A percentile compares a stretch with the other conserved stretches of the same genome.
Conservation (phyloP, 1,284 basidiomycete species). For the Cystobasidium sp. region DNA sequence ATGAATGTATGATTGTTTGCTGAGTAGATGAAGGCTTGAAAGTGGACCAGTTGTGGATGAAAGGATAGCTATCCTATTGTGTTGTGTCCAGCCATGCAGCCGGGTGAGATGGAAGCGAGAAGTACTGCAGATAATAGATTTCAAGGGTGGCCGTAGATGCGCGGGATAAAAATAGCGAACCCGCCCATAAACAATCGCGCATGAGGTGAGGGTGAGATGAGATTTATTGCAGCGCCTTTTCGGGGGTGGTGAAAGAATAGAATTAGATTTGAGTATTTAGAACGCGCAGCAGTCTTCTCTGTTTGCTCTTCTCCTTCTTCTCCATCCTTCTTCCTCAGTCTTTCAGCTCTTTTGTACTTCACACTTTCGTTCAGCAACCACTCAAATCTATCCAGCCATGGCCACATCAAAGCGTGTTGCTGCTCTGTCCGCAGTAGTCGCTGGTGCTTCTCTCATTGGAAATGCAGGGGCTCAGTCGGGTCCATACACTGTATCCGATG, state of each 20-base stretch:
- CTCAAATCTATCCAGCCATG: background rate
- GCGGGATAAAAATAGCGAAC: too few species aligned
- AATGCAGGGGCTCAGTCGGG: slow-evolving; percentile 23
- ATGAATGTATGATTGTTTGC: too few species aligned
- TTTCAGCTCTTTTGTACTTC: background rate
- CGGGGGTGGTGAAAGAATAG: too few species aligned
- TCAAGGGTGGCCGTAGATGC: background rate
- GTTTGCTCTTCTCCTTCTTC: background rate
- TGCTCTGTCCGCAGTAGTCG: slow-evolving; percentile 1
- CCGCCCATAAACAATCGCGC: too few species aligned
- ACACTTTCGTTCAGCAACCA: background rate
- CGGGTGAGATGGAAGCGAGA: background rate
- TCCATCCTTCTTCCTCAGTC: background rate
- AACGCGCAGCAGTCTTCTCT: background rate
- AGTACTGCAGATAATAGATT: background rate
- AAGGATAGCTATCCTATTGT: background rate
- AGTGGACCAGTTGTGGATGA: background rate
- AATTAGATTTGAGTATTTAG: too few species aligned
- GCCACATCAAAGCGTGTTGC: slow-evolving; percentile 8
- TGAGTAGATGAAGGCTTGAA: too few species aligned
- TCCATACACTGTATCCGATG: slow-evolving; percentile 30
- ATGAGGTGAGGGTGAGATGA: too few species aligned
- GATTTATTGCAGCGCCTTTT: too few species aligned
- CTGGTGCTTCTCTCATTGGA: slow-evolving; percentile 27
- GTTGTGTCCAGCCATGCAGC: background rate